Base-by-base conservation (phyloP, 148 eudicot genomes). In the Camellia granthamiana region DNA sequence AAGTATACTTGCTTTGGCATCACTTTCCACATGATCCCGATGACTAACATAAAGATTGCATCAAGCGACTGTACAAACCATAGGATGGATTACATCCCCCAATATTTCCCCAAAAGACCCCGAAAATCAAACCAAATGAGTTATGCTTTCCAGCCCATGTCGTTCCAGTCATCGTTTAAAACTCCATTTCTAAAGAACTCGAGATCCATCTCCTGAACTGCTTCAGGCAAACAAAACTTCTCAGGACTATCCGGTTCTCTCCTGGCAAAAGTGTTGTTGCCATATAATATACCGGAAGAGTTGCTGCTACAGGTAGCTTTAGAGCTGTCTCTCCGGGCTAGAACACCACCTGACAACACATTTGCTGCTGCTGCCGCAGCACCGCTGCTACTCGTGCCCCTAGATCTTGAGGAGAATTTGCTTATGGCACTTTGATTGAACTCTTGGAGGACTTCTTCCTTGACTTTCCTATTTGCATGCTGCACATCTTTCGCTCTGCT, bases 111-210 rank as follows among this genome's bases (percentile, higher is more conserved):
- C 11, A 64, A 64, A 64, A 21, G 68, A 64, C 14, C 30, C 7
- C 41, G 44, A 46, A 70, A 70, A 64, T 23, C 5, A 21, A 23
- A 21, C 38, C 4, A 30, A 64, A n/a, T 21, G 38, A 70, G 30
- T 47, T 47, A 47, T 70, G 74, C 55, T 23, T 47, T 68, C 59
- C 59, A 55, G 59, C 59, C 59, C 59, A 8, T 55, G 15, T 55
- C 62, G 3, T 52, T 66, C 77, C 72, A 18, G 63, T 63, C 72
- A 64, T 51, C 73, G 43, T 74, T 43, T 21, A 80, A 43, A 74
- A 44, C 72, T 18, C 82, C 82, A 44, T 44, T 18, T 14, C 18
- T 21, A 18, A 75, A 74, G 59, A 81, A 81, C 73, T 58, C 83
- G 5, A 67, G 52, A 54, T 65, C 83, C 56, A 81, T 43, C 13